Conservation (phyloP, 495 filamentous ascomycete genomes). For the Aspergillus leporis region DNA sequence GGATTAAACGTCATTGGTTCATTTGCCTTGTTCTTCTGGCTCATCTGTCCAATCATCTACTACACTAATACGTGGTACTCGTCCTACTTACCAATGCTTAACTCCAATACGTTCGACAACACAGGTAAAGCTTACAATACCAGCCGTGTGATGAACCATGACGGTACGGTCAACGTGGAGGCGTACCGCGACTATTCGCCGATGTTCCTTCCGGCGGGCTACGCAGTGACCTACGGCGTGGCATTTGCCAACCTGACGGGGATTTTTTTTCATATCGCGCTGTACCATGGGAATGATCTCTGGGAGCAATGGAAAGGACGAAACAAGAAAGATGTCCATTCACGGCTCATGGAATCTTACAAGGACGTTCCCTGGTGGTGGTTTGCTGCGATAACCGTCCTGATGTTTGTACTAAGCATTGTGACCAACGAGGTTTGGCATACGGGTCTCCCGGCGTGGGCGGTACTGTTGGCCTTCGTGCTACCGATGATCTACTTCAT, state of each 20-base stretch:
- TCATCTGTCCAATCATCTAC: constrained; percentile 75
- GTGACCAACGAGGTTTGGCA: constrained; percentile 64
- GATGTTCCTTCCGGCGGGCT: constrained; percentile 50
- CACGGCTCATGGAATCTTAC: constrained; percentile 41
- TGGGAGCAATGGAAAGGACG: constrained; percentile 59
- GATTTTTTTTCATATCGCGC: constrained; percentile 62
- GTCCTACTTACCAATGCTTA: constrained; percentile 48
- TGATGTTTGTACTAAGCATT: constrained; percentile 62
- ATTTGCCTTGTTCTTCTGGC: constrained; percentile 85
- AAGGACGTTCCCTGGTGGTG: constrained; percentile 46
- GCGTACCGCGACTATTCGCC: constrained; percentile 47
- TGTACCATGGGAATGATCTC: constrained; percentile 65
- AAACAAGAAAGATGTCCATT: constrained; percentile 56
- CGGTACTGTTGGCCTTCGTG: constrained; percentile 60
- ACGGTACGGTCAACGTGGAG: constrained; percentile 41
- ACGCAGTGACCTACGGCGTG: constrained; percentile 61
- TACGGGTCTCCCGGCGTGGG: constrained; percentile 68
- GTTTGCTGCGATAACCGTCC: constrained; percentile 36
- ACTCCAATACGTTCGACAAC: constrained; percentile 50
- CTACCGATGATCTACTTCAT: constrained; percentile 45
- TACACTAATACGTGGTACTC: constrained; percentile 69
- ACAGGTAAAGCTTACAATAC: constrained; percentile 45
- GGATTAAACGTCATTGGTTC: constrained; percentile 86
- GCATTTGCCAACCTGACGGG: constrained; percentile 70
- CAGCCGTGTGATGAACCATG: constrained; percentile 38